phyloP scores from a whole-genome alignment of 2,329 filamentous ascomycete species.

The Dryadomyces quercus-mongolicae region DNA sequence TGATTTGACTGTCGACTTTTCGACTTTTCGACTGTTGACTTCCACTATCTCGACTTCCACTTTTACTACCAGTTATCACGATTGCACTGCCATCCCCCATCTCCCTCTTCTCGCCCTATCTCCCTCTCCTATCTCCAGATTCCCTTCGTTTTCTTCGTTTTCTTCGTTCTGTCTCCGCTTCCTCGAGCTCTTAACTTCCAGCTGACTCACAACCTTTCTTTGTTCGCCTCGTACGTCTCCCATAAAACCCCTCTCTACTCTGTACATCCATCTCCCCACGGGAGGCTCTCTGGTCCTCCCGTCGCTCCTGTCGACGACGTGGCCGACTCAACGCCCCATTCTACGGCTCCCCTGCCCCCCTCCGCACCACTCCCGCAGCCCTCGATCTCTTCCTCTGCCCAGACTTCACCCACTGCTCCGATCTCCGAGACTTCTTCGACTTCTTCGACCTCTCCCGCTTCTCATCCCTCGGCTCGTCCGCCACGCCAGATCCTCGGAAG shows the following conservation, averaged over 20 bases:
- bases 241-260: background rate
- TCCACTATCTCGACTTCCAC: no score
- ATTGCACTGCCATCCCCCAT: no score
- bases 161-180: background rate
- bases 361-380: conserved; percentile 4
- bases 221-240: background rate
- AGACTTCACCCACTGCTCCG: background rate
- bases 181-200: background rate
- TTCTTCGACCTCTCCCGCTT: no score
- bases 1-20: no score
- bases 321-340: conserved; percentile 12
- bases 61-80: no score
- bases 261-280: conserved; percentile 3
- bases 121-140: no score
- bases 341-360: conserved; percentile 9
- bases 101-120: no score
- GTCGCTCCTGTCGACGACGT: conserved; percentile 10
- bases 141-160: background rate
- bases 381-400: background rate
- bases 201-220: background rate
- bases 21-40: no score
- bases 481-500: conserved; percentile 37
- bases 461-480: background rate
- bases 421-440: no score
- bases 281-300: conserved; percentile 11